Conservation (phyloP, 2,329 filamentous ascomycete species). For the Diaporthe citri region DNA sequence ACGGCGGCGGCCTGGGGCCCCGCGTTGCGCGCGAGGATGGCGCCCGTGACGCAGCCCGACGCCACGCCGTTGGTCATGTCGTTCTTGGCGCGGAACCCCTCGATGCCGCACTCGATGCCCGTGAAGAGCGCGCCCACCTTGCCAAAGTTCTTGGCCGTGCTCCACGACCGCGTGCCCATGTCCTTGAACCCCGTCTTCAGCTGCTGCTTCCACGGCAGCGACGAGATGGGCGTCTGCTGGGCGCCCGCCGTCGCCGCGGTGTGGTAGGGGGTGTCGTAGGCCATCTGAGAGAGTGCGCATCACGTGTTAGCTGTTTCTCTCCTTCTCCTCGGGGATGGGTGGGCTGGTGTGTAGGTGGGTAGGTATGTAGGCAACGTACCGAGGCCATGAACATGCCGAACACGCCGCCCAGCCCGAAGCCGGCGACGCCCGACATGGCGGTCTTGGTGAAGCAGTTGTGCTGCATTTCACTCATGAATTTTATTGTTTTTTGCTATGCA, state of each 20-base stretch:
- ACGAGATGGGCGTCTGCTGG: constrained; percentile 56
- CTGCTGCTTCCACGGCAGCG: constrained; percentile 87
- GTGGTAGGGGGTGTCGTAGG: constrained; percentile 93
- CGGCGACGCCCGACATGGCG: constrained; percentile 90
- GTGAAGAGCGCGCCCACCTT: constrained; percentile 91
- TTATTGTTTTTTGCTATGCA: constrained; percentile 21
- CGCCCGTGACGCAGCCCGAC: constrained; percentile 92
- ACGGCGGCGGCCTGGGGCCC: constrained; percentile 90
- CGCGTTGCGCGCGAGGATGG: constrained; percentile 85
- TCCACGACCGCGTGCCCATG: constrained; percentile 88
- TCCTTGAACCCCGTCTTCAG: constrained; percentile 90
- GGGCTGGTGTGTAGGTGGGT: too few relatives aligned
- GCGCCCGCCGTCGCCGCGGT: constrained; percentile 52
- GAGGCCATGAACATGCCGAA: constrained; percentile 99
- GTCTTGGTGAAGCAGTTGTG: constrained; percentile 94
- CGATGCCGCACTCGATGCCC: constrained; percentile 95
- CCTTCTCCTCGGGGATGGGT: background rate
- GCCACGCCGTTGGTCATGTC: constrained; percentile 89
- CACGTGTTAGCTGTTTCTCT: constrained; percentile 11
- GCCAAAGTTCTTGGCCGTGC: constrained; percentile 93
- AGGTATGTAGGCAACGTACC: constrained; percentile 72
- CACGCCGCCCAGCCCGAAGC: constrained; percentile 91
- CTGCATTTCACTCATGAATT: constrained; percentile 74
- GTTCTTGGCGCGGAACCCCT: constrained; percentile 93
- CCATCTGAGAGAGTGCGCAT: constrained; percentile 74